Percentiles rank a stretch among this genome's conserved stretches.
phyloP scores from a whole-genome alignment of 176 grass and related monocot genomes.

The Carex myosuroides region DNA sequence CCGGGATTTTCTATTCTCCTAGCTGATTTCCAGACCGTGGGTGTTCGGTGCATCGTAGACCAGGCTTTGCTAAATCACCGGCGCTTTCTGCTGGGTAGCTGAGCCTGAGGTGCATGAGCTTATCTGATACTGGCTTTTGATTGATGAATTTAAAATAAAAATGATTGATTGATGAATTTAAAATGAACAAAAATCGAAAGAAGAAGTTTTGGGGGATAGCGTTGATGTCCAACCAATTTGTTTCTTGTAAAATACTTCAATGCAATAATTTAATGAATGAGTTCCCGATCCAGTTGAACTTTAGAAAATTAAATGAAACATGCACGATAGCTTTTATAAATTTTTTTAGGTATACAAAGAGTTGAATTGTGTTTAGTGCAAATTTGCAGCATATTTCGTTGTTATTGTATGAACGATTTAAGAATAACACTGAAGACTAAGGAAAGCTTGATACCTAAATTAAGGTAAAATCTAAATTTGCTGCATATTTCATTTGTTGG shows the following conservation, averaged over 20 bases:
- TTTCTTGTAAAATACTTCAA: not conserved
- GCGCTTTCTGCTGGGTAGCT: not conserved
- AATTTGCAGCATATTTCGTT: not conserved
- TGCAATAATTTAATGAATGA: not conserved
- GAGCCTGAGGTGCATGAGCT: not conserved
- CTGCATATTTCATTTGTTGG: too few relatives aligned
- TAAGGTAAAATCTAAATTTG: too few relatives aligned
- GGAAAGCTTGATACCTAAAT: too few relatives aligned
- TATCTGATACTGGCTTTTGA: not conserved
- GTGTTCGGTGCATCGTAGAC: not conserved
- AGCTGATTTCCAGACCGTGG: not conserved
- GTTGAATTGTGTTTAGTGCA: not conserved
- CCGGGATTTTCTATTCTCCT: not conserved
- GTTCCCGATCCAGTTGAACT: not conserved
- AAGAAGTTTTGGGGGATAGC: not conserved
- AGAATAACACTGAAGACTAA: not conserved
- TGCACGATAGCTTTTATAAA: not conserved
- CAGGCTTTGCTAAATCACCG: not conserved
- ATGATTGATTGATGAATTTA: not conserved
- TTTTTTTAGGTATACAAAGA: not conserved
- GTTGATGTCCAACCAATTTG: not conserved
- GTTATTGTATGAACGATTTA: not conserved
- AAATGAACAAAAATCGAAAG: too few relatives aligned
- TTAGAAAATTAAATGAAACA: not conserved
- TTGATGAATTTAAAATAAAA: not conserved